phyloP scores from a whole-genome alignment of 371 early-diverging fungal genomes.

The Batkoa obscura region DNA sequence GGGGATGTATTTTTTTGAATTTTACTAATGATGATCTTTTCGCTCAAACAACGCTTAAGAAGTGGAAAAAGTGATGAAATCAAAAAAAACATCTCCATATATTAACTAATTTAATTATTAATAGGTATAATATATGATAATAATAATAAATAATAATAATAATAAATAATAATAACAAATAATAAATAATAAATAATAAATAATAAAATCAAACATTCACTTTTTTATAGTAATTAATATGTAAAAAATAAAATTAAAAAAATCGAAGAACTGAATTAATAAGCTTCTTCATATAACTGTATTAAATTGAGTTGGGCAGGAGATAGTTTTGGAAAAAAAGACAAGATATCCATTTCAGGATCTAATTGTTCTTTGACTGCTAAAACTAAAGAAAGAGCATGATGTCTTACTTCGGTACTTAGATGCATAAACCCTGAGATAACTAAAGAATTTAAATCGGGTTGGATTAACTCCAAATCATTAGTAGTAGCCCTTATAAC shows the following conservation, averaged over 20 bases:
- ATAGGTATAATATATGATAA: too few relatives aligned
- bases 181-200: too few relatives aligned
- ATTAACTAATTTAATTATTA: too few relatives aligned
- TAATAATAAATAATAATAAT: too few relatives aligned
- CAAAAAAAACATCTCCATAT: too few relatives aligned
- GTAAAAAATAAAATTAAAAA: background rate
- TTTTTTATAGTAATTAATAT: background rate
- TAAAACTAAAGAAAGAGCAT: background rate
- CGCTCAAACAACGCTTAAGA: too few relatives aligned
- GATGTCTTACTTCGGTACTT: background rate
- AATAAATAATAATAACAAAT: too few relatives aligned
- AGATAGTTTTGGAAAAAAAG: slow-evolving; percentile 1
- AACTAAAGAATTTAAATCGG: background rate
- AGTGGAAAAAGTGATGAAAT: too few relatives aligned
- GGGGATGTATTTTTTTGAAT: too few relatives aligned
- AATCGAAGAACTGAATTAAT: background rate
- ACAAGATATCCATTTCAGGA: background rate
- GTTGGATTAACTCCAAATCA: background rate
- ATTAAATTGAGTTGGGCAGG: slow-evolving; percentile 2
- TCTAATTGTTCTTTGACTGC: background rate
- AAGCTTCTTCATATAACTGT: background rate
- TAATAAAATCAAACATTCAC: background rate
- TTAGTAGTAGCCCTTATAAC: background rate
- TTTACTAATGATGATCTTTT: too few relatives aligned
- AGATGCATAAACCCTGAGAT: background rate